Evolutionary conservation across 208 protist genomes (phyloP), one percentile per base, ranked within the genome.

Genomic region (Acanthamoeba polyphaga): DNA sequence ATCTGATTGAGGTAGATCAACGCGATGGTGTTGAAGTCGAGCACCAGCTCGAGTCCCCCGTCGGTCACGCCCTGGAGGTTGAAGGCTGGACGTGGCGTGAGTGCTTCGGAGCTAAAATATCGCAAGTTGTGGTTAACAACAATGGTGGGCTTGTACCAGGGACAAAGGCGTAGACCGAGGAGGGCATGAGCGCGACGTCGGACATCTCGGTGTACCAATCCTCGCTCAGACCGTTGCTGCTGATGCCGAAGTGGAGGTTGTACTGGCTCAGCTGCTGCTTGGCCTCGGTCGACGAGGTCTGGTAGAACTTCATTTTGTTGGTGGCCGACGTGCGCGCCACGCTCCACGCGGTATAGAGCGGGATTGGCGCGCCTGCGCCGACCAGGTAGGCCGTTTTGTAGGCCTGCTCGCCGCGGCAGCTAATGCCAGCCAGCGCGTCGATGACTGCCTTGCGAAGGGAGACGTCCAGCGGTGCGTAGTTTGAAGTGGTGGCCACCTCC

Each of bases 291-390:
- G 22, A 55, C 13, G 80, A 64, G 0, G 80, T n/a, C 51, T 15
- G 5, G 51, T 88, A 88, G 80, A 38, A 88, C 80, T 88, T 88
- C 32, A 64, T 43, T n/a, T 88, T 55, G n/a, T 43, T 13, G n/a
- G 19, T 34, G 46, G 22, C 46, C 12, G 80, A 55, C n/a, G n/a
- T 62, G 49, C 34, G 15, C 15, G 49, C 49, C 13, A 58, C 51
- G 29, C 32, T n/a, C 80, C 19, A 64, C 2, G 49, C 1, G 0
- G 43, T 64, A 22, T 66, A 66, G 49, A 88, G 22, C 8, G 80
- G 80, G 0, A 88, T 3, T 12, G 80, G 24, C 9, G 80, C 4
- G 6, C 80, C 80, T 9, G 27, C 13, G 29, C 80, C 80, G 0
- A 88, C n/a, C 12, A 88, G 80, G n/a, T 32, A 46, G 43, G 43